Percentiles rank a stretch among this genome's conserved stretches.
Conservation (phyloP, 768 basidiomycete species). For the Hygrophorus pudorinus region DNA sequence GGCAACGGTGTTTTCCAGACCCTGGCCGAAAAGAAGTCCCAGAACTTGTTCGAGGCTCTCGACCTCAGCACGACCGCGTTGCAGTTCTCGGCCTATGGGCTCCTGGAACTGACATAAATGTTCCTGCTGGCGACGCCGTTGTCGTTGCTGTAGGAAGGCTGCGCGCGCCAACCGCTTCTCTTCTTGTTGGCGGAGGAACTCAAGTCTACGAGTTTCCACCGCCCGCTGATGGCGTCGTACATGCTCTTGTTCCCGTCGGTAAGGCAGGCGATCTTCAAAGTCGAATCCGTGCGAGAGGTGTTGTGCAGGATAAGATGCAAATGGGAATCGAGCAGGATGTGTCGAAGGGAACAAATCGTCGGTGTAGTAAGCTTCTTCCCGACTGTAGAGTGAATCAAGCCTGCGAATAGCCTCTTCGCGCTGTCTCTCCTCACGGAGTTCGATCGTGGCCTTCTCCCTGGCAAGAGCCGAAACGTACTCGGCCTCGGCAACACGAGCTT, state of each 20-base stretch:
- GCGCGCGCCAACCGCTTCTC: slow-evolving; percentile 7
- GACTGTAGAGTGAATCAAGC: slow-evolving; percentile 7
- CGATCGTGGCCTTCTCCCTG: slow-evolving; percentile 15
- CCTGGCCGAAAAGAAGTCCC: slow-evolving; percentile 8
- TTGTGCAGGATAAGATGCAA: not conserved
- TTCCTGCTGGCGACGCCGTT: slow-evolving; percentile 10
- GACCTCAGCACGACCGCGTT: not conserved
- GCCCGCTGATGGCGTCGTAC: not conserved
- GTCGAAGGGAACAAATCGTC: slow-evolving; percentile 1
- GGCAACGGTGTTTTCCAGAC: not conserved
- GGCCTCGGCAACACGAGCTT: slow-evolving; percentile 26
- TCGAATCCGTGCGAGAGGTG: not conserved
- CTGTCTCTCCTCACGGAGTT: slow-evolving; percentile 13
- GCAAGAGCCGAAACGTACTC: slow-evolving; percentile 23
- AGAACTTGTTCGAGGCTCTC: slow-evolving; percentile 9
- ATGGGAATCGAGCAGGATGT: slow-evolving; percentile 8
- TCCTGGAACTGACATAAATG: not conserved
- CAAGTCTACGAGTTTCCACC: not conserved
- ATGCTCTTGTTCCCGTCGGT: not conserved
- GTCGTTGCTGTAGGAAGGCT: not conserved
- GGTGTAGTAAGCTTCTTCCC: not conserved
- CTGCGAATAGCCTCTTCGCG: slow-evolving; percentile 17
- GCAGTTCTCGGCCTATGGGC: not conserved
- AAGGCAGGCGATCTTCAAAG: not conserved
- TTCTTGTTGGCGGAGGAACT: not conserved